Evolutionary conservation across 73 alveolate species (phyloP).

Genomic region (Urostyla sp.): DNA sequence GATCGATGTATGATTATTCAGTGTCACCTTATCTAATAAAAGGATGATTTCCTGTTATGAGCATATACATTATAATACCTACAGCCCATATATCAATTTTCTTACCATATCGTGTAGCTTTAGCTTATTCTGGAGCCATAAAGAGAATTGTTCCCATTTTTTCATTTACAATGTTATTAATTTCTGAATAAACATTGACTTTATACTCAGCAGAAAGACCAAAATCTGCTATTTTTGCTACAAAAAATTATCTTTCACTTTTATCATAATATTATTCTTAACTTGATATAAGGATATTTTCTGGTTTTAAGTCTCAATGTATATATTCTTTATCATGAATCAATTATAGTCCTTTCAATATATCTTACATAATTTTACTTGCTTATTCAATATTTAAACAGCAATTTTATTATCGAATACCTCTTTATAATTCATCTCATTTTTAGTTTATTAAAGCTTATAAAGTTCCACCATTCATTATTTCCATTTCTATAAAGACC

Average conservation of each 20-base stretch:
- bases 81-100: slow-evolving; percentile 85
- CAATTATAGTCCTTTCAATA: slow-evolving; percentile 17
- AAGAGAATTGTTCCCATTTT: slow-evolving; percentile 84
- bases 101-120: slow-evolving; percentile 78
- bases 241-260: not conserved
- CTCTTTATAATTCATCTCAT: not conserved
- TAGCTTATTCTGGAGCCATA: slow-evolving; percentile 92
- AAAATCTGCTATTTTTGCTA: slow-evolving; percentile 53
- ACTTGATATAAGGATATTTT: slow-evolving; percentile 33
- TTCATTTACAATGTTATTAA: slow-evolving; percentile 42
- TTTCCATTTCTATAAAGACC: slow-evolving; percentile 60
- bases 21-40: slow-evolving; percentile 69
- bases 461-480: slow-evolving; percentile 40
- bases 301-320: slow-evolving; percentile 64
- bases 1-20: slow-evolving; percentile 55
- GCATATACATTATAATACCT: slow-evolving; percentile 80
- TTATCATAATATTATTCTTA: not conserved
- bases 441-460: not conserved
- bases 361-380: slow-evolving; percentile 41
- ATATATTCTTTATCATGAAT: slow-evolving; percentile 49
- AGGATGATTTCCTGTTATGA: slow-evolving; percentile 87
- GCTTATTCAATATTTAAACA: no score
- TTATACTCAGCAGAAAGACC: slow-evolving; percentile 55
- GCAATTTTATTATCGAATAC: slow-evolving; percentile 17
- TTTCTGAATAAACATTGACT: slow-evolving; percentile 4